Conservation (phyloP, 78 protist species). For the Dictyostelium purpureum region DNA sequence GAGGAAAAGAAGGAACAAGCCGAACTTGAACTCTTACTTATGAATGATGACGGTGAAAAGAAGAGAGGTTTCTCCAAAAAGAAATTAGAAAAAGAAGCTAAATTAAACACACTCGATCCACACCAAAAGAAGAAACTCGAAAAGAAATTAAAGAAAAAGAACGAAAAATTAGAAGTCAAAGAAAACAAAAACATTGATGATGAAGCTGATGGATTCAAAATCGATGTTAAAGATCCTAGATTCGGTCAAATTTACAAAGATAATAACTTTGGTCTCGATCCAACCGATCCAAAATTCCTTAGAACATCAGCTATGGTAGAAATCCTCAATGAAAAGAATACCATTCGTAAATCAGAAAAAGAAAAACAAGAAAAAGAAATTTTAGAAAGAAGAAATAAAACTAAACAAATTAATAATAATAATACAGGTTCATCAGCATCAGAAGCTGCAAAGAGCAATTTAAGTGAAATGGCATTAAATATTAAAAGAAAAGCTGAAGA, state of each 20-base stretch:
- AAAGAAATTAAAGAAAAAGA: conserved; percentile 7
- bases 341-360: conserved; percentile 8
- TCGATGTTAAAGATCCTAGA: conserved; percentile 70
- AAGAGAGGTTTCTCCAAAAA: conserved; percentile 36
- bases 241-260: conserved; percentile 2
- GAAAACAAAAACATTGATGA: neutral
- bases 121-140: conserved; percentile 23
- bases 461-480: conserved; percentile 16
- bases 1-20: conserved; percentile 32
- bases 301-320: conserved; percentile 40
- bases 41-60: conserved; percentile 59
- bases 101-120: conserved; percentile 23
- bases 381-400: conserved; percentile 13
- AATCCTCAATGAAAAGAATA: conserved; percentile 48
- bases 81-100: conserved; percentile 29
- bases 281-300: conserved; percentile 79
- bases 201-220: conserved; percentile 25
- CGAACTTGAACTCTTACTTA: conserved; percentile 79
- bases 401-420: neutral
- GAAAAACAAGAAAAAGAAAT: conserved; percentile 32
- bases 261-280: conserved; percentile 79
- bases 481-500: conserved; percentile 50
- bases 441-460: neutral
- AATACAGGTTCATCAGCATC: neutral
- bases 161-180: neutral